Percentiles rank a stretch among this genome's conserved stretches.
phyloP scores from a whole-genome alignment of 352 stramenopile species.

The Peronosclerospora sorghi region DNA sequence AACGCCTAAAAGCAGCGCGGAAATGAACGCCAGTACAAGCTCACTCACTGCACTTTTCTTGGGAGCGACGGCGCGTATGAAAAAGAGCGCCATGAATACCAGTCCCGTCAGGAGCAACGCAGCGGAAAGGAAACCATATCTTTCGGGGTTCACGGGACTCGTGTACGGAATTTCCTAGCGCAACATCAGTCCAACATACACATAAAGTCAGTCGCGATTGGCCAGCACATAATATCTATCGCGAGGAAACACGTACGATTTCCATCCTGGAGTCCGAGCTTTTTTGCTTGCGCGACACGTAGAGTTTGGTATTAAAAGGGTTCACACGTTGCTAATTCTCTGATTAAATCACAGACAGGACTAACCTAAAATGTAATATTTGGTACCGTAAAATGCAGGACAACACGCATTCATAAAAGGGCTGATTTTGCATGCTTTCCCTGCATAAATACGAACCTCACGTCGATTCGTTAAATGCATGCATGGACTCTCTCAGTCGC shows the following conservation, averaged over 20 bases:
- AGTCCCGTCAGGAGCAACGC: slow-evolving; percentile 53
- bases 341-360: too few relatives aligned
- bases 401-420: too few relatives aligned
- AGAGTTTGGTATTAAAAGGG: neutral
- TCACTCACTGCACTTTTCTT: slow-evolving; percentile 76
- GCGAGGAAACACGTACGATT: too few relatives aligned
- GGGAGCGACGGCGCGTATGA: slow-evolving; percentile 58
- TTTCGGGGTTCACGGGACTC: slow-evolving; percentile 60
- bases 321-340: too few relatives aligned
- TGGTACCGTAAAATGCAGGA: too few relatives aligned
- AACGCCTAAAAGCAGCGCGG: slow-evolving; percentile 65
- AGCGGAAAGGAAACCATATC: slow-evolving; percentile 55
- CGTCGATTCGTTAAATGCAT: slow-evolving; percentile 18
- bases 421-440: too few relatives aligned
- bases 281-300: too few relatives aligned
- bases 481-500: slow-evolving; percentile 44
- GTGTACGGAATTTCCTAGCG: slow-evolving; percentile 71
- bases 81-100: slow-evolving; percentile 75
- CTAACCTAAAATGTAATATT: too few relatives aligned
- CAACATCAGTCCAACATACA: neutral
- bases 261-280: too few relatives aligned
- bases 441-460: slow-evolving; percentile 31
- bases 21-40: slow-evolving; percentile 50
- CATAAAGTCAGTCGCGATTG: too few relatives aligned
- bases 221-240: too few relatives aligned